These are phyloP conservation scores for Tulasnella sp. DNA, from an alignment of 768 basidiomycete genomes.

Conservation along the genomic window DNA sequence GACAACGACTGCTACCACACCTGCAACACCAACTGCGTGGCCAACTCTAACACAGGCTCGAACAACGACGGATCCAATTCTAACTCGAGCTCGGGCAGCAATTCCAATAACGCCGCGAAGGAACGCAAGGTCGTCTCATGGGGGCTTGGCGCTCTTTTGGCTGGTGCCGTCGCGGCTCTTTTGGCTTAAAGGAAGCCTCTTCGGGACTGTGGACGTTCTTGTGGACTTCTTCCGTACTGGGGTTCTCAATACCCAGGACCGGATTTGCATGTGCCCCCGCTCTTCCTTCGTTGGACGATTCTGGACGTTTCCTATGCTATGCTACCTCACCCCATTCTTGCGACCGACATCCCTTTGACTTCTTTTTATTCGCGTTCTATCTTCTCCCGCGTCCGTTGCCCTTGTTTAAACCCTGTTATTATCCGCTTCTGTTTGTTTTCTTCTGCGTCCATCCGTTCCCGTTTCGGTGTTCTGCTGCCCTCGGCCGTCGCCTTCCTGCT, in stretches of 20 bases:
- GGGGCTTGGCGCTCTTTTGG: not conserved
- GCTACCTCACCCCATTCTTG: not conserved
- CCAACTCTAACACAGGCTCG: not conserved
- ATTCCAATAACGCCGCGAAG: not conserved
- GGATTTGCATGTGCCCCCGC: not conserved
- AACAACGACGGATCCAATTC: not conserved
- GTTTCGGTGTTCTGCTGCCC: not conserved
- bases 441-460: not conserved
- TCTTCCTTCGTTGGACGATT: not conserved
- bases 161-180: not conserved
- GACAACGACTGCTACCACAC: slow-evolving; percentile 23
- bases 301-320: not conserved
- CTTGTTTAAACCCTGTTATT: not conserved
- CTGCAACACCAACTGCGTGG: slow-evolving; percentile 18
- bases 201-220: not conserved
- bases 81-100: not conserved
- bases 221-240: not conserved
- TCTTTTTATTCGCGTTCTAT: not conserved
- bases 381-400: not conserved
- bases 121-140: not conserved
- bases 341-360: not conserved
- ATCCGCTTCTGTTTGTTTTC: not conserved
- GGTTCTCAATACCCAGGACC: not conserved
- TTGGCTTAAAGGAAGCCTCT: not conserved
- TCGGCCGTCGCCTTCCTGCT: not conserved